Base-by-base conservation (phyloP, 768 basidiomycete species). In the Obba rivulosa region DNA sequence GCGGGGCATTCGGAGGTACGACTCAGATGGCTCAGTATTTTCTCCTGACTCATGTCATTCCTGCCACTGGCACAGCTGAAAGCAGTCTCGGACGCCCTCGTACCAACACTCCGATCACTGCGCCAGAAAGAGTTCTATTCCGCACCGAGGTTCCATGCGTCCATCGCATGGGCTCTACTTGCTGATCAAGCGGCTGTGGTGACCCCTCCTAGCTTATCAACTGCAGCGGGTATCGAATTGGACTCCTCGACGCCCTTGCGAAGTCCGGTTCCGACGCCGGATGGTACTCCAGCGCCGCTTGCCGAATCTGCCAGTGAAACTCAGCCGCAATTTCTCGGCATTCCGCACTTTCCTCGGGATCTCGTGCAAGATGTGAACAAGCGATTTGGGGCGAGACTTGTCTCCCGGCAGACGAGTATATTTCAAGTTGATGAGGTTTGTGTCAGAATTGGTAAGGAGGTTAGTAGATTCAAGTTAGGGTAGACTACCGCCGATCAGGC, bases 141-240 rank as follows among this genome's bases (percentile, higher is more conserved):
- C 28, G 69, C 79, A 24, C 92, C 94, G 17, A 79, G 83, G 39
- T 96, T 93, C 59, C 94, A 97, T 61, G 77, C 87, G 11, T 94
- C 92, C 2, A 81, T 96, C 46, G 91, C 83, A 9, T 96, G 94
- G 93, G 81, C 83, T 13, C 72, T 92, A 38, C 76, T 91, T 43
- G 71, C 78, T 25, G 39, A 8, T 25, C 52, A 2, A 36, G 35
- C 45, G 49, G 20, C 28, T 7, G 28, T 5, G 5, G 28, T 31
- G 7, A 13, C 5, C 28, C 28, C 13, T 7, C 28, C 28, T 5
- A 5, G 7, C 28, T 31, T 13, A 31, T 31, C 28, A 31, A 7
- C 28, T 13, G 28, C 28, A 31, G 13, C 28, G 28, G 28, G 13
- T 13, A 31, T 39, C 22, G 45, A 5, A 45, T 24, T 8, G 18